A percentile compares a stretch with the other conserved stretches of the same genome.
Conservation (phyloP, 345 rosid species). For the Pseudoturritis turrita region DNA sequence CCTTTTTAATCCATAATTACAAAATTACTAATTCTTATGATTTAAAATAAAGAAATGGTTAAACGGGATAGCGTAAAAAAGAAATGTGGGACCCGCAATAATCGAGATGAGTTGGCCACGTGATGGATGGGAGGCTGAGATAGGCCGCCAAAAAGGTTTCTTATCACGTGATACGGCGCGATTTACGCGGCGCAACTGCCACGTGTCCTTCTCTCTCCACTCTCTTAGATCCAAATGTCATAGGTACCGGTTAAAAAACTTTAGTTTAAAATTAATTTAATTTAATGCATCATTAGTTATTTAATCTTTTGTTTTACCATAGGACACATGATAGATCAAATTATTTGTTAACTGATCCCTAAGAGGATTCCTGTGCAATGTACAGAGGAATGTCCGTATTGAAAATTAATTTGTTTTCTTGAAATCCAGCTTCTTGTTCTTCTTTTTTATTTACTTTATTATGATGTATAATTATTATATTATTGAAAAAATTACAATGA, state of each 20-base stretch:
- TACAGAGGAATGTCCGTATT: constrained; percentile 32
- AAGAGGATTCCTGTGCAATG: constrained; percentile 28
- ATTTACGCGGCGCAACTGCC: constrained; percentile 29
- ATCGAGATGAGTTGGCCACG: constrained; percentile 38
- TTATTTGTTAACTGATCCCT: constrained; percentile 37
- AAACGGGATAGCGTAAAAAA: constrained; percentile 34
- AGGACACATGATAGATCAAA: constrained; percentile 8
- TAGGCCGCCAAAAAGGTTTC: constrained; percentile 23
- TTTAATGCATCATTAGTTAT: constrained; percentile 15
- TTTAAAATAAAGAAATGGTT: not conserved
- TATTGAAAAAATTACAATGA: constrained; percentile 5
- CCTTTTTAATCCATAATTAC: too few species aligned
- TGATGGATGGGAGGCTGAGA: constrained; percentile 28
- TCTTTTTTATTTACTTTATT: not conserved
- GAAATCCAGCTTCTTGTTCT: constrained; percentile 12
- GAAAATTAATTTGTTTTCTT: constrained; percentile 4
- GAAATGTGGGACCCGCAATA: constrained; percentile 26
- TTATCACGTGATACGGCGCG: constrained; percentile 35
- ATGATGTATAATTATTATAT: not conserved
- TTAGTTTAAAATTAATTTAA: too few species aligned
- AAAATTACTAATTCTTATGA: too few species aligned
- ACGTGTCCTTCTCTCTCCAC: constrained; percentile 8
- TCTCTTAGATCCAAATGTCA: not conserved
- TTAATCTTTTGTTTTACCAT: constrained; percentile 23
- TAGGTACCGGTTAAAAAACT: too few species aligned